Evolutionary conservation across 1,284 basidiomycete genomes (phyloP), one percentile per base, ranked within the genome.

Genomic region (Phylloporus sp.): DNA sequence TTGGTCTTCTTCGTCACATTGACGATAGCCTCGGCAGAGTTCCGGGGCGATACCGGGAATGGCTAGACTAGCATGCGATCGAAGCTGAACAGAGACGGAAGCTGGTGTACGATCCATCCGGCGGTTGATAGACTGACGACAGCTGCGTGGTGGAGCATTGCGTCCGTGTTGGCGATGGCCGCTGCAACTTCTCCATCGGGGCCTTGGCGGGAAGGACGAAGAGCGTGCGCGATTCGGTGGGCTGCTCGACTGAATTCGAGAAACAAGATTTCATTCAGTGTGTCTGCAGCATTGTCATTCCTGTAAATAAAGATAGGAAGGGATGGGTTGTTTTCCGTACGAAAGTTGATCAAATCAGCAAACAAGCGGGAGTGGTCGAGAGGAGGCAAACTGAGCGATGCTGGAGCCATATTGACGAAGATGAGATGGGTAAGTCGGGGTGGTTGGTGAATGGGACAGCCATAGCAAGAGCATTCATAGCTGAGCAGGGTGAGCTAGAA

Each of bases 261-360:
- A 11, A 60, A 62, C 4, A 52, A 46, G 13, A 60, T 60, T 24
- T 60, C 34, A 31, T 18, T 32, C 13, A 28, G 7, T 3, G 46
- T 18, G 17, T 15, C 47, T 22, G 18, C 11, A 15, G 15, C 15
- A 15, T 15, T 15, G 15, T 50, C 29, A 5, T 40, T 8, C 20
- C 44, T 11, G 31, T 58, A 61, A 7, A 40, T 37, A 26, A 20
- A 66, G 17, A 70, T 64, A 0, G 70, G 69, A 1, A 64, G 24
- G 28, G 60, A 28, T 4, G 65, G 60, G 53, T 72, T 72, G 22
- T 66, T 58, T 13, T 60, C 51, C 52, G 72, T 64, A 20, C 70
- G 70, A 44, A 70, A 70, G 56, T 65, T 61, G 3, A 72, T 56
- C 37, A 68, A 42, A 53, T 65, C 54, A 62, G 53, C 46, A 22